Conservation (phyloP, 2,329 filamentous ascomycete genomes). For the Tetracladium maxilliforme region DNA sequence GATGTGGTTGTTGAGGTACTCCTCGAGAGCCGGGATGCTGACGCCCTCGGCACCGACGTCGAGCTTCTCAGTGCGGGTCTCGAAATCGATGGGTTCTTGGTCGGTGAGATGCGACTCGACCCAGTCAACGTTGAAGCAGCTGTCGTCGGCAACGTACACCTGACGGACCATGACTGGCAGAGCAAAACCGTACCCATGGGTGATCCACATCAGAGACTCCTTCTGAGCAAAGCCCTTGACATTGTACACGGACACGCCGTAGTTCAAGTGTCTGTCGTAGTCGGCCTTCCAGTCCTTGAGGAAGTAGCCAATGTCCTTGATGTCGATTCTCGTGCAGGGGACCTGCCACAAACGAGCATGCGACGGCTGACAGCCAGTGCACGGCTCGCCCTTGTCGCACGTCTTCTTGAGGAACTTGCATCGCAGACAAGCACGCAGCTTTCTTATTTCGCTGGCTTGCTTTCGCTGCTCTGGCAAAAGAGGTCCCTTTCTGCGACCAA, state of each 20-base stretch:
- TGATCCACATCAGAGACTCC: slow-evolving; percentile 73
- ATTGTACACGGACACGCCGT: slow-evolving; percentile 83
- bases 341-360: slow-evolving; percentile 96
- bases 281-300: slow-evolving; percentile 99
- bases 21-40: slow-evolving; percentile 63
- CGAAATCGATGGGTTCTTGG: slow-evolving; percentile 64
- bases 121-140: slow-evolving; percentile 90
- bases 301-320: slow-evolving; percentile 96
- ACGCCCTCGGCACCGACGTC: slow-evolving; percentile 84
- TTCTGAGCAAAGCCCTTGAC: slow-evolving; percentile 70
- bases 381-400: slow-evolving; percentile 94
- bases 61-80: slow-evolving; percentile 75
- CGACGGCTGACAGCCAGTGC: slow-evolving; percentile 86
- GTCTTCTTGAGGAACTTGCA: slow-evolving; percentile 99
- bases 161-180: slow-evolving; percentile 88
- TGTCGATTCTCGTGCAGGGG: slow-evolving; percentile 92
- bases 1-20: slow-evolving; percentile 92
- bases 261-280: slow-evolving; percentile 78
- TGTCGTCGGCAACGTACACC: slow-evolving; percentile 82
- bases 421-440: slow-evolving; percentile 80
- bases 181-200: slow-evolving; percentile 88
- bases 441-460: slow-evolving; percentile 92
- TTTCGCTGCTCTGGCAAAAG: slow-evolving; percentile 87
- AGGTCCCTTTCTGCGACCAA: slow-evolving; percentile 79
- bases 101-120: slow-evolving; percentile 74